phyloP scores from a whole-genome alignment of 129 eudicot genomes.

The Escallonia herrerae region DNA sequence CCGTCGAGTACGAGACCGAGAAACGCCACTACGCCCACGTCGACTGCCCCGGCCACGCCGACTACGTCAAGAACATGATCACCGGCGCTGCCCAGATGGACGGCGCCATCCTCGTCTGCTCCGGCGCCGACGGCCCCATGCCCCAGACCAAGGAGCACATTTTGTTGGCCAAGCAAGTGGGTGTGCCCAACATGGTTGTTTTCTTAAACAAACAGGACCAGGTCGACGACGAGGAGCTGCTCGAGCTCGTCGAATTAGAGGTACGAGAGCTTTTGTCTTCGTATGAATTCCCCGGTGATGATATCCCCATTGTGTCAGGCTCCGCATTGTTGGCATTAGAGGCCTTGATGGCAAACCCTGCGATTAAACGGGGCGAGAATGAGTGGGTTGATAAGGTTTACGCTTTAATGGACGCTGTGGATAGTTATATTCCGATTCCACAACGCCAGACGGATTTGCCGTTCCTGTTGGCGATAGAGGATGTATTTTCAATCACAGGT shows the following conservation, averaged over 20 bases:
- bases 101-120: constrained; percentile 77
- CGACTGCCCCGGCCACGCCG: constrained; percentile 83
- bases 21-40: constrained; percentile 88
- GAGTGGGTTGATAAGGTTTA: constrained; percentile 73
- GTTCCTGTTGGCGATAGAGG: constrained; percentile 63
- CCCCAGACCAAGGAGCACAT: constrained; percentile 88
- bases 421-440: constrained; percentile 63
- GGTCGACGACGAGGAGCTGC: constrained; percentile 72
- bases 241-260: constrained; percentile 66
- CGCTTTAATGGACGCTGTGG: constrained; percentile 64
- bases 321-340: constrained; percentile 70
- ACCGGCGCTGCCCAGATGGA: constrained; percentile 93
- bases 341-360: constrained; percentile 67
- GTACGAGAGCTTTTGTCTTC: constrained; percentile 56
- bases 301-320: constrained; percentile 66
- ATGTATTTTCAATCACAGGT: constrained; percentile 78
- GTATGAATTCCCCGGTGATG: constrained; percentile 84
- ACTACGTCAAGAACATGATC: constrained; percentile 73
- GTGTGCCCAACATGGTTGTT: constrained; percentile 77
- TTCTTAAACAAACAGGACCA: constrained; percentile 73
- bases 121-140: constrained; percentile 94
- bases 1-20: constrained; percentile 83
- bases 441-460: constrained; percentile 62
- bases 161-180: constrained; percentile 69
- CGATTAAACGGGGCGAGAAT: constrained; percentile 50